Percentiles rank a stretch among this genome's conserved stretches.
phyloP scores from a whole-genome alignment of 257 asterid genomes.

The Gardenia jasminoides region DNA sequence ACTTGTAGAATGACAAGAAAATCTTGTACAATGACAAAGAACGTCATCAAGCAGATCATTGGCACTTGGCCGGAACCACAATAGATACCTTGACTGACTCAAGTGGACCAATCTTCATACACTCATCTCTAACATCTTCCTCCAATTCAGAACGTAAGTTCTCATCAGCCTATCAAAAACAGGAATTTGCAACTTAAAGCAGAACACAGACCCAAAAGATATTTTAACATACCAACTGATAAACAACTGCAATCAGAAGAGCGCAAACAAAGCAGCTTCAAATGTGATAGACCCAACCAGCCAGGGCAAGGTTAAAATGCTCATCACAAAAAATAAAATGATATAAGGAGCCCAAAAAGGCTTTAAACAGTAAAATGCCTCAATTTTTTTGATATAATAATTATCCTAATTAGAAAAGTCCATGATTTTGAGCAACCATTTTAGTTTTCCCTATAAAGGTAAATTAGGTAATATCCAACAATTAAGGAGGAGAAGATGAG shows the following conservation, averaged over 20 bases:
- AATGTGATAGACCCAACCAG: background rate
- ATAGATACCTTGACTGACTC: conserved; percentile 71
- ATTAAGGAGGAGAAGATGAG: conserved; percentile 1
- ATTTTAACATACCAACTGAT: background rate
- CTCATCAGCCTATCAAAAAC: conserved; percentile 63
- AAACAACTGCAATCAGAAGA: background rate
- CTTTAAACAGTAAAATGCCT: background rate
- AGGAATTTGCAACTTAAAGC: conserved; percentile 6
- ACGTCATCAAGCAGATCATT: background rate
- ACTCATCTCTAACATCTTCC: conserved; percentile 76
- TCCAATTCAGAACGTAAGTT: conserved; percentile 66
- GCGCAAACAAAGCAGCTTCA: background rate
- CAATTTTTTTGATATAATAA: background rate
- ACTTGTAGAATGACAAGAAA: background rate
- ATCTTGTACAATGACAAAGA: background rate
- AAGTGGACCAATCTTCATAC: conserved; percentile 86
- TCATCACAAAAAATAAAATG: background rate
- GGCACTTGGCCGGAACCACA: background rate
- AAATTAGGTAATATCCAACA: background rate
- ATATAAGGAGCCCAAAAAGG: background rate
- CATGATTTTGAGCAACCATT: background rate
- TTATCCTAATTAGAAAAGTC: background rate
- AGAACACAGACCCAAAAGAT: background rate
- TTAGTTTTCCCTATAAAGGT: background rate
- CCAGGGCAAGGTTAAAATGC: background rate